phyloP scores from a whole-genome alignment of 768 basidiomycete species.

The Thelephora ganbajun region DNA sequence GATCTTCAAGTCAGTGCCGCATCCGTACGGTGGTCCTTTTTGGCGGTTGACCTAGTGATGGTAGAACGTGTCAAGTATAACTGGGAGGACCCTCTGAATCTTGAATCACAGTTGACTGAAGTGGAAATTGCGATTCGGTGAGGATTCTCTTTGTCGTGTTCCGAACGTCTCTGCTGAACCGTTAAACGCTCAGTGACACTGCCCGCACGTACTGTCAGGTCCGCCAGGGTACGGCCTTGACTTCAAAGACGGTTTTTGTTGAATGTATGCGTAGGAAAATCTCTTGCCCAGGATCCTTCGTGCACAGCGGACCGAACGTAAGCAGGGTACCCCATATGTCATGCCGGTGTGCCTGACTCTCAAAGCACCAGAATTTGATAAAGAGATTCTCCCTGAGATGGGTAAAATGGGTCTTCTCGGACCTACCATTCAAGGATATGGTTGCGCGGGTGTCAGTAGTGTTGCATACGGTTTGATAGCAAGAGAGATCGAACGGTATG shows the following conservation, averaged over 20 bases:
- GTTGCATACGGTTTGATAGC: slow-evolving; percentile 93
- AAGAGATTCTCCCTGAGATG: slow-evolving; percentile 75
- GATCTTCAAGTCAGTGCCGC: too few relatives aligned
- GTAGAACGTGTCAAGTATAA: slow-evolving; percentile 14
- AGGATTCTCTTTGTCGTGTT: slow-evolving; percentile 5
- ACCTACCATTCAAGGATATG: slow-evolving; percentile 86
- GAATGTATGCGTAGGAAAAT: slow-evolving; percentile 40
- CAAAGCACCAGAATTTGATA: slow-evolving; percentile 53
- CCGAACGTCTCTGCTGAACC: neutral
- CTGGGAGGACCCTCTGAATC: slow-evolving; percentile 61
- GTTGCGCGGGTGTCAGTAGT: slow-evolving; percentile 82
- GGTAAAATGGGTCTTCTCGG: slow-evolving; percentile 84
- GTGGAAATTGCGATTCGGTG: slow-evolving; percentile 86
- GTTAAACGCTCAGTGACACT: slow-evolving; percentile 41
- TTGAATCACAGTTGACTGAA: slow-evolving; percentile 72
- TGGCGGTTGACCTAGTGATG: neutral
- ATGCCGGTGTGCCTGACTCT: neutral
- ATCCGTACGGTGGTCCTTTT: too few relatives aligned
- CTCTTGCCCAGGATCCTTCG: slow-evolving; percentile 81
- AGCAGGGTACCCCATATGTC: slow-evolving; percentile 4
- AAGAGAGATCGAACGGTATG: slow-evolving; percentile 81
- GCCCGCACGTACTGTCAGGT: slow-evolving; percentile 73
- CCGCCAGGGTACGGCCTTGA: slow-evolving; percentile 11
- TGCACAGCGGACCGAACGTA: slow-evolving; percentile 81
- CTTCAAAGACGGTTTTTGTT: neutral